Percentiles rank a stretch among this genome's conserved stretches.
These are phyloP conservation scores for Podila epigama DNA, from an alignment of 192 early-diverging fungal genomes.

Conservation along the genomic window DNA sequence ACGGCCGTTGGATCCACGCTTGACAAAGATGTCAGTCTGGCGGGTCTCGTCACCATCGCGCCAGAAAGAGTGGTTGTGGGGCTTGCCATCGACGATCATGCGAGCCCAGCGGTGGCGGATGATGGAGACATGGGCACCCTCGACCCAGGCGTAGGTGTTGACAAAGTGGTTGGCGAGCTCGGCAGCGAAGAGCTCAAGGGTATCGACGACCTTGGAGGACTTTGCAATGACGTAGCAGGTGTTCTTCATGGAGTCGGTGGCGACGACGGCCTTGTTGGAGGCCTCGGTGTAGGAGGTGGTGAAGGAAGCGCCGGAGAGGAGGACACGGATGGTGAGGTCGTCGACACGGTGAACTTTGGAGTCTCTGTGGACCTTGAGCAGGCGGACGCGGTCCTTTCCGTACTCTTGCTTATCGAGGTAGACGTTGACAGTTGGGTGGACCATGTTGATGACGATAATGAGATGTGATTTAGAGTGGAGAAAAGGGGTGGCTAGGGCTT, in stretches of 20 bases:
- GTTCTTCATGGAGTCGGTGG: constrained; percentile 84
- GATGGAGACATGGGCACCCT: constrained; percentile 67
- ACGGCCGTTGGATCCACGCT: constrained; percentile 45
- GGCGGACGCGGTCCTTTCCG: constrained; percentile 78
- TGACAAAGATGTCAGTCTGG: constrained; percentile 63
- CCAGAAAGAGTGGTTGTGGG: constrained; percentile 75
- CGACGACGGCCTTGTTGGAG: constrained; percentile 77
- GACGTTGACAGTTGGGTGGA: constrained; percentile 18
- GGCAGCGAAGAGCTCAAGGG: constrained; percentile 74
- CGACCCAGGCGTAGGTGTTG: constrained; percentile 75
- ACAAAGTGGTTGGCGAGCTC: constrained; percentile 76
- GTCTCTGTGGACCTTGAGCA: constrained; percentile 74
- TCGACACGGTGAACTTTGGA: constrained; percentile 68
- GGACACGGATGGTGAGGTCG: constrained; percentile 67
- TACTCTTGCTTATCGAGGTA: constrained; percentile 57
- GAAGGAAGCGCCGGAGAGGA: constrained; percentile 56
- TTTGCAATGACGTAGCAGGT: constrained; percentile 81
- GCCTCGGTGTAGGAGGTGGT: constrained; percentile 77
- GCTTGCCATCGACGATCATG: constrained; percentile 64
- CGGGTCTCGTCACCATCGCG: constrained; percentile 75
- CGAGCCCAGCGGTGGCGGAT: constrained; percentile 81
- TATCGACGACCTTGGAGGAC: constrained; percentile 68
- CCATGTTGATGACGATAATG: neutral
- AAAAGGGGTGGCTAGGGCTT: neutral
- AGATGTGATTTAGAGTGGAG: no score